These are phyloP conservation scores for Schwanniomyces etchellsii DNA, from an alignment of 1,139 yeast genomes.

Conservation along the genomic window DNA sequence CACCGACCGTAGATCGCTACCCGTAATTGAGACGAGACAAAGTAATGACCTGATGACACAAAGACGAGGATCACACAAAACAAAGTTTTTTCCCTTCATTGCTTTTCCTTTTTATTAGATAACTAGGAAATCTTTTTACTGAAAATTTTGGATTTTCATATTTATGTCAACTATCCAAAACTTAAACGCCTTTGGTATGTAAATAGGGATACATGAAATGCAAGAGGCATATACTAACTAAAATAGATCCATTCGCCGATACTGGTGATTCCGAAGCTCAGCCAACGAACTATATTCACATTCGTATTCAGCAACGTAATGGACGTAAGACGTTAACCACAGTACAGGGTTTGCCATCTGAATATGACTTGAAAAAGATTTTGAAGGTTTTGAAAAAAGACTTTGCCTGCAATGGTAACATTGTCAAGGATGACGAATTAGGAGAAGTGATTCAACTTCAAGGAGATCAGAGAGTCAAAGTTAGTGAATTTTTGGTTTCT, in stretches of 20 bases:
- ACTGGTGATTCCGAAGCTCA: slow-evolving; percentile 99
- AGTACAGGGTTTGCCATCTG: slow-evolving; percentile 94
- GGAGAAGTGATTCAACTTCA: slow-evolving; percentile 97
- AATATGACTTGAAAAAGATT: slow-evolving; percentile 91
- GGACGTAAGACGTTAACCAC: slow-evolving; percentile 99
- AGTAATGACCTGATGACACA: too few relatives aligned
- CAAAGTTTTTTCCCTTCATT: too few relatives aligned
- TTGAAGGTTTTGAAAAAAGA: slow-evolving; percentile 93
- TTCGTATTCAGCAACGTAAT: slow-evolving; percentile 99
- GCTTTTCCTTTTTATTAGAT: slow-evolving; percentile 2
- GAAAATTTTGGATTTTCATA: slow-evolving; percentile 8
- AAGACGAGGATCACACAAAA: too few relatives aligned
- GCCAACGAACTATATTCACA: slow-evolving; percentile 92
- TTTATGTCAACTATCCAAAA: slow-evolving; percentile 91
- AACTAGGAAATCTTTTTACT: slow-evolving; percentile 2
- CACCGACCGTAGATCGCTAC: too few relatives aligned
- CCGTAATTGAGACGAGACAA: too few relatives aligned
- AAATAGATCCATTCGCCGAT: slow-evolving; percentile 94
- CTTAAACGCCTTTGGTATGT: slow-evolving; percentile 86
- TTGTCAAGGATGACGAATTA: slow-evolving; percentile 91
- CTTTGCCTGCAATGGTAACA: slow-evolving; percentile 98
- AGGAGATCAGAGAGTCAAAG: slow-evolving; percentile 98
- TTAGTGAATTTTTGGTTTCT: slow-evolving; percentile 84
- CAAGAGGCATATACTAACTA: slow-evolving; percentile 5
- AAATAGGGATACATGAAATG: too few relatives aligned